phyloP scores from a whole-genome alignment of 495 filamentous ascomycete genomes.

The Cairneyella variabilis region DNA sequence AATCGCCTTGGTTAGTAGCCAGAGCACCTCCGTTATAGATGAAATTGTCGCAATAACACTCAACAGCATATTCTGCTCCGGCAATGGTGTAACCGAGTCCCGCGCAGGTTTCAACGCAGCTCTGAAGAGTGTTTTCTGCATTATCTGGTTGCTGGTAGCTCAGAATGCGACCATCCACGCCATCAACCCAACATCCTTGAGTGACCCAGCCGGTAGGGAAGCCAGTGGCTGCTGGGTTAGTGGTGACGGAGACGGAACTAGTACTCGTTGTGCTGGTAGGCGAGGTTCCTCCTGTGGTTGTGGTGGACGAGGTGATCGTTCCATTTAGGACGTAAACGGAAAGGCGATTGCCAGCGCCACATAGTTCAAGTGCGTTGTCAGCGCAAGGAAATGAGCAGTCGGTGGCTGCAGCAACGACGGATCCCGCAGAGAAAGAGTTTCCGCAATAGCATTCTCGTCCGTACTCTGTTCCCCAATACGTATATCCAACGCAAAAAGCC shows the following conservation, averaged over 20 bases:
- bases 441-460: conserved; percentile 43
- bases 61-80: conserved; percentile 62
- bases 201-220: conserved; percentile 18
- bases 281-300: conserved; percentile 28
- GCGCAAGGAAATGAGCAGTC: conserved; percentile 33
- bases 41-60: conserved; percentile 46
- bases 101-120: conserved; percentile 52
- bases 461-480: conserved; percentile 46
- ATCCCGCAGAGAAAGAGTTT: conserved; percentile 18
- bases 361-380: conserved; percentile 16
- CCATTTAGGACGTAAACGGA: conserved; percentile 30
- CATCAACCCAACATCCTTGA: conserved; percentile 21
- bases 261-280: conserved; percentile 28
- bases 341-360: conserved; percentile 40
- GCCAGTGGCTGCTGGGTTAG: conserved; percentile 5
- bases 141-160: conserved; percentile 1
- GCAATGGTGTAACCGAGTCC: conserved; percentile 49
- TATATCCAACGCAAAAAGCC: conserved; percentile 40
- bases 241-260: neutral
- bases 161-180: conserved; percentile 5
- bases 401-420: conserved; percentile 1
- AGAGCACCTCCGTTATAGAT: conserved; percentile 24
- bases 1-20: conserved; percentile 41
- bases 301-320: conserved; percentile 19
- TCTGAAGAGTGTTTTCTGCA: conserved; percentile 40